Evolutionary conservation across 83 land plant genomes (phyloP).

Genomic region (Picea mariana): DNA sequence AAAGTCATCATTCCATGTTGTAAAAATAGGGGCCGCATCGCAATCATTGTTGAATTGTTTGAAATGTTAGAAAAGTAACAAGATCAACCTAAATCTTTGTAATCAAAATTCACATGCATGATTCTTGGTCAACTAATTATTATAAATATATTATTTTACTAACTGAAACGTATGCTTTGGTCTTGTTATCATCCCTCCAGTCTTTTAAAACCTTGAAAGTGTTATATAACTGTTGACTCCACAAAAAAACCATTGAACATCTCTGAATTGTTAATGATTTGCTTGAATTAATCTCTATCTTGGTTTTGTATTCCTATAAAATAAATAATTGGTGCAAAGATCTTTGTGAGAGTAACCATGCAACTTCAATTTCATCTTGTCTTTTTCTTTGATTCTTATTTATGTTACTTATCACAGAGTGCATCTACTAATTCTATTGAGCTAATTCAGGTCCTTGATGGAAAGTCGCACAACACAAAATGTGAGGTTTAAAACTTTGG

Average conservation of each 20-base stretch:
- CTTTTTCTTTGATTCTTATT: neutral
- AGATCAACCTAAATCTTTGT: neutral
- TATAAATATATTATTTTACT: neutral
- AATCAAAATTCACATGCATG: neutral
- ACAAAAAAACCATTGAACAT: too few relatives aligned
- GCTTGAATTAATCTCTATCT: too few relatives aligned
- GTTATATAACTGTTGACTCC: too few relatives aligned
- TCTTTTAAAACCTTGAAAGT: neutral
- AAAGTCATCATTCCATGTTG: too few relatives aligned
- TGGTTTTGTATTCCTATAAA: neutral
- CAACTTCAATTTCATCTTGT: neutral
- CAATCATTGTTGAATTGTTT: too few relatives aligned
- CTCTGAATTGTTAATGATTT: neutral
- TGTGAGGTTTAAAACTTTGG: conserved; percentile 53
- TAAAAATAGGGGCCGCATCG: too few relatives aligned
- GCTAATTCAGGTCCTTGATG: conserved; percentile 76
- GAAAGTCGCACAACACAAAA: conserved; percentile 90
- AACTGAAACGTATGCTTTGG: neutral
- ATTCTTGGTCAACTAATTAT: too few relatives aligned
- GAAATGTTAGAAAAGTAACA: too few relatives aligned
- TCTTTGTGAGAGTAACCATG: neutral
- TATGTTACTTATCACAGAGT: neutral
- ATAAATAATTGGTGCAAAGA: neutral
- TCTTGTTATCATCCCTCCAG: neutral
- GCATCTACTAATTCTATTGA: too few relatives aligned